Percentiles rank a stretch among this genome's conserved stretches.
These are phyloP conservation scores for Chytriomyces hyalinus DNA, from an alignment of 192 early-diverging fungal genomes.

Conservation along the genomic window DNA sequence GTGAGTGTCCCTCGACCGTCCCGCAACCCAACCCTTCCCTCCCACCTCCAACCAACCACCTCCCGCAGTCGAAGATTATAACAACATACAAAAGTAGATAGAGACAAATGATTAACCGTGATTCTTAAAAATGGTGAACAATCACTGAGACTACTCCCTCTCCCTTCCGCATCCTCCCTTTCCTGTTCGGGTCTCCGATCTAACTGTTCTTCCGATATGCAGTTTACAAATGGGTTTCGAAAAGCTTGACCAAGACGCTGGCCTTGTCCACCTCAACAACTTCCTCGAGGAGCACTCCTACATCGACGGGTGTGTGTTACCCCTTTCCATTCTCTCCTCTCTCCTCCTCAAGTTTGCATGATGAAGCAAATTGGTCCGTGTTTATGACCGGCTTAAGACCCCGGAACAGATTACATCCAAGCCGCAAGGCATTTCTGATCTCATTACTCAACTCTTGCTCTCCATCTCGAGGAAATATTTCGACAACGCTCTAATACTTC, in stretches of 20 bases:
- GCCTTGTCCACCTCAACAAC: conserved; percentile 41
- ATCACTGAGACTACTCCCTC: background rate
- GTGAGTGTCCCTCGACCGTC: no score
- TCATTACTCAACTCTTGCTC: background rate
- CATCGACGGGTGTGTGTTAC: conserved; percentile 43
- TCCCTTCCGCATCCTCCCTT: background rate
- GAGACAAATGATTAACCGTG: conserved; percentile 6
- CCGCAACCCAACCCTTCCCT: no score
- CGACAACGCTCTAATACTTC: background rate
- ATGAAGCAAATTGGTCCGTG: conserved; percentile 56
- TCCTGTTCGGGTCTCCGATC: background rate
- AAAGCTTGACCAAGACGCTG: conserved; percentile 35
- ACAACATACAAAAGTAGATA: conserved; percentile 9
- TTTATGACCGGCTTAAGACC: conserved; percentile 63
- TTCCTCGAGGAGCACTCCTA: conserved; percentile 51
- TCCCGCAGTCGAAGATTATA: background rate
- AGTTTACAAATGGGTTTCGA: conserved; percentile 39
- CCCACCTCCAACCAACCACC: no score
- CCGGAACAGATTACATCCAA: conserved; percentile 51
- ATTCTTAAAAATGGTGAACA: conserved; percentile 3
- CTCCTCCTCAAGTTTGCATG: conserved; percentile 29
- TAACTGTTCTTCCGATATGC: background rate
- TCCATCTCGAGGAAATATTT: background rate
- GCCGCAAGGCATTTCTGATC: conserved; percentile 38
- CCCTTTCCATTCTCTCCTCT: conserved; percentile 8